Evolutionary conservation across 2,329 filamentous ascomycete genomes (phyloP), one percentile per base, ranked within the genome.

Genomic region (Exophiala lecanii-corni): DNA sequence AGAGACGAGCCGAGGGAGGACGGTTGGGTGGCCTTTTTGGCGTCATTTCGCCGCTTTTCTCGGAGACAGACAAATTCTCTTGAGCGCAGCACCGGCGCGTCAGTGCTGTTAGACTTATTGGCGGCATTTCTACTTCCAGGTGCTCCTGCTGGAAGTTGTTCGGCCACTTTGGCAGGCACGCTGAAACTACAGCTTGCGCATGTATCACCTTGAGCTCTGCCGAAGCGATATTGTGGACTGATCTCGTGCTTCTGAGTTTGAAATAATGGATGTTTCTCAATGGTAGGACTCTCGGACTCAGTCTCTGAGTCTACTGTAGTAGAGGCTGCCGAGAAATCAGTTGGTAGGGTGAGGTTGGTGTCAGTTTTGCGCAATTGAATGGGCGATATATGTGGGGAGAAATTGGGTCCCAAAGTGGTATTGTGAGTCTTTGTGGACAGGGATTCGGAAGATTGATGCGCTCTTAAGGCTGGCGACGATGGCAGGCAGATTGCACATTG

Each of bases 131-230:
- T 64, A 39, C 72, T 74, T 3, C 74, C 73, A 7, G 74, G 73
- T 2, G 73, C 71, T 15, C 73, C 73, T 6, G 66, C 65, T 10
- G 76, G 73, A 3, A 79, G 65, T 50, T 72, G 67, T 51, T 71
- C 71, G 61, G 70, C 73, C 54, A 74, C 68, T 55, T 70, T 68
- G 53, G 74, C 72, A 6, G 76, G 75, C 1, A 79, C 63, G 5
- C 71, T 69, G 56, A 79, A 69, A 50, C 68, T 72, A 59, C 76
- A 79, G 59, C 75, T 78, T 41, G 75, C 74, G 59, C 76, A 79
- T 9, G 70, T 72, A 34, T 76, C 74, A 31, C 67, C 65, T 42
- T 76, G 73, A 2, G 66, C 57, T 18, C 64, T 61, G 31, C 62
- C 61, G 30, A 64, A 57, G n/a, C 62, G 64, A 50, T 45, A 56